These are phyloP conservation scores for Diaporthe ampelina DNA, from an alignment of 2,329 filamentous ascomycete genomes.

Conservation along the genomic window DNA sequence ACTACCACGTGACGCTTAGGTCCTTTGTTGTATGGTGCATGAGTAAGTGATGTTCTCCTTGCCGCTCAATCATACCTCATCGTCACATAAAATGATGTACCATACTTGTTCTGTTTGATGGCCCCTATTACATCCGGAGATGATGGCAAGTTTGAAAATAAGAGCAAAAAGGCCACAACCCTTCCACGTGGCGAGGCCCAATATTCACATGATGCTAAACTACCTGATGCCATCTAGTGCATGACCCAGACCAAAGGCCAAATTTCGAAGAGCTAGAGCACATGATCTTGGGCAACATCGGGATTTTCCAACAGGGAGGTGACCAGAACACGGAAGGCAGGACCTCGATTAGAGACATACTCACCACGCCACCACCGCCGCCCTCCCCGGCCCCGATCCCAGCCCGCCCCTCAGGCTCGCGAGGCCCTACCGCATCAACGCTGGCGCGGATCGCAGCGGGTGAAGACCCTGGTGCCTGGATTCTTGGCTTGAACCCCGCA, in stretches of 20 bases:
- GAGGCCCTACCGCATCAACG: neutral
- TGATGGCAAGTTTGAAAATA: too few relatives aligned
- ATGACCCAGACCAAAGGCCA: neutral
- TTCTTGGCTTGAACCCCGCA: too few relatives aligned
- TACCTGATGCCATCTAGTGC: neutral
- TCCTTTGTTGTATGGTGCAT: constrained; percentile 1
- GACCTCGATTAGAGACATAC: neutral
- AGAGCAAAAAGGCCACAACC: neutral
- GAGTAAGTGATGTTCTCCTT: constrained; percentile 8
- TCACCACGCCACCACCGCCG: neutral
- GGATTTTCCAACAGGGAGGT: neutral
- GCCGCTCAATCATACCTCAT: accelerated
- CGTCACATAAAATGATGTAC: neutral
- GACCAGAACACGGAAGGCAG: neutral
- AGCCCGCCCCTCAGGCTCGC: too few relatives aligned
- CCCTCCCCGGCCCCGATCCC: neutral
- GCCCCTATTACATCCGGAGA: too few relatives aligned
- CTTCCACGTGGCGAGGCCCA: too few relatives aligned
- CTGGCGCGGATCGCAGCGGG: neutral
- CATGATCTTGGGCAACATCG: neutral
- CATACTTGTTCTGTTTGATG: too few relatives aligned
- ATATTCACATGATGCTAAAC: neutral
- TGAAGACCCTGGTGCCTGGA: too few relatives aligned
- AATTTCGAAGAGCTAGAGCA: neutral
- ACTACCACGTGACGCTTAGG: neutral